A percentile compares a stretch with the other conserved stretches of the same genome.
Evolutionary conservation across 2,329 filamentous ascomycete genomes (phyloP).

Genomic region (Fusarium hainanense): DNA sequence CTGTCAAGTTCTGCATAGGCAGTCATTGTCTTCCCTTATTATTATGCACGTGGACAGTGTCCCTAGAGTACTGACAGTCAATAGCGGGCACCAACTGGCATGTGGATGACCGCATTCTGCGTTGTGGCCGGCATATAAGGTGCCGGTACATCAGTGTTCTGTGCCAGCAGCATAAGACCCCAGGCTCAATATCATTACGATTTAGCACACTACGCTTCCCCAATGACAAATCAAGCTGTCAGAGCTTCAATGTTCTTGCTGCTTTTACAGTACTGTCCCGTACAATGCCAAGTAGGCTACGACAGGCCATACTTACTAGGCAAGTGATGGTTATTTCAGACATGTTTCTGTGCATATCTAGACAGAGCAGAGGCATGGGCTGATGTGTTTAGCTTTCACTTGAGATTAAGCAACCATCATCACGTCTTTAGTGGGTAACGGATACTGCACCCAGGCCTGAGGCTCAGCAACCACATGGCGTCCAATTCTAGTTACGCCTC

Average conservation of each 20-base stretch:
- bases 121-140: conserved; percentile 22
- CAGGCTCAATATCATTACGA: neutral
- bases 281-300: neutral
- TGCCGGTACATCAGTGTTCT: neutral
- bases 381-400: neutral
- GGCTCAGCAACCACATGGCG: conserved; percentile 18
- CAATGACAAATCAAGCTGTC: neutral
- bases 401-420: neutral
- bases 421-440: neutral
- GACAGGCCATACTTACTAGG: neutral
- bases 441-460: conserved; percentile 3
- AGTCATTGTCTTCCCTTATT: neutral
- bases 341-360: neutral
- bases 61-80: conserved; percentile 12
- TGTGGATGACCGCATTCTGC: conserved; percentile 38
- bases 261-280: neutral
- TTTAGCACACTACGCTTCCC: neutral
- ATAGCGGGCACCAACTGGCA: conserved; percentile 35
- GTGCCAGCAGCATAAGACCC: neutral
- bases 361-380: neutral
- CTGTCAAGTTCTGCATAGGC: neutral
- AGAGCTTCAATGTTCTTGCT: neutral
- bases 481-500: conserved; percentile 18
- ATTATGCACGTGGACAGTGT: conserved; percentile 1
- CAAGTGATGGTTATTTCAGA: neutral